Conservation (phyloP, 192 early-diverging fungal genomes). For the Umbelopsis isabellina region DNA sequence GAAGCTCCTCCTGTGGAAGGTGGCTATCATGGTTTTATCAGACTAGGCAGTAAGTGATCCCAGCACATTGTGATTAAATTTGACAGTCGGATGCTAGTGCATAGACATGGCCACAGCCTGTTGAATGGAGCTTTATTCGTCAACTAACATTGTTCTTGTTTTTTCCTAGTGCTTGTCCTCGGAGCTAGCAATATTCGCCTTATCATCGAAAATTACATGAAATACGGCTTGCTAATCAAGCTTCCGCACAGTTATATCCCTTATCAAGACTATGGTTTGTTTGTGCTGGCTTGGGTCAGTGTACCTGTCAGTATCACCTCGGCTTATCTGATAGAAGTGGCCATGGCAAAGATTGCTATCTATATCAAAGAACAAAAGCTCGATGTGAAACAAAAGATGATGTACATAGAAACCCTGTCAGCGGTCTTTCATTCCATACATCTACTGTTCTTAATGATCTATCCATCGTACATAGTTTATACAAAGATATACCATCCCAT, state of each 20-base stretch:
- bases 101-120: not conserved
- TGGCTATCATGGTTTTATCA: conserved; percentile 85
- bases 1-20: conserved; percentile 73
- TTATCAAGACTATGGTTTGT: conserved; percentile 60
- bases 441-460: conserved; percentile 55
- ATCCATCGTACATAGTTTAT: conserved; percentile 68
- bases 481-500: conserved; percentile 68
- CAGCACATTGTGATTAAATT: not conserved
- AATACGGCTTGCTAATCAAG: conserved; percentile 83
- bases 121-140: no score
- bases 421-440: conserved; percentile 54
- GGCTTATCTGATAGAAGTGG: conserved; percentile 65
- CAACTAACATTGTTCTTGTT: not conserved
- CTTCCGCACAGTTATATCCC: conserved; percentile 63
- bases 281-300: conserved; percentile 50
- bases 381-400: conserved; percentile 20
- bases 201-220: conserved; percentile 86
- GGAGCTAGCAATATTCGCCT: conserved; percentile 82
- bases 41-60: conserved; percentile 62
- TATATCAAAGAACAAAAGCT: conserved; percentile 32
- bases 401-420: conserved; percentile 31
- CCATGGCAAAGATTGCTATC: conserved; percentile 37
- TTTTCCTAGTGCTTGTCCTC: conserved; percentile 65
- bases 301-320: conserved; percentile 58
- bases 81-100: no score